phyloP scores from a whole-genome alignment of 305 asterid genomes.

The Fraxinus albicans region DNA sequence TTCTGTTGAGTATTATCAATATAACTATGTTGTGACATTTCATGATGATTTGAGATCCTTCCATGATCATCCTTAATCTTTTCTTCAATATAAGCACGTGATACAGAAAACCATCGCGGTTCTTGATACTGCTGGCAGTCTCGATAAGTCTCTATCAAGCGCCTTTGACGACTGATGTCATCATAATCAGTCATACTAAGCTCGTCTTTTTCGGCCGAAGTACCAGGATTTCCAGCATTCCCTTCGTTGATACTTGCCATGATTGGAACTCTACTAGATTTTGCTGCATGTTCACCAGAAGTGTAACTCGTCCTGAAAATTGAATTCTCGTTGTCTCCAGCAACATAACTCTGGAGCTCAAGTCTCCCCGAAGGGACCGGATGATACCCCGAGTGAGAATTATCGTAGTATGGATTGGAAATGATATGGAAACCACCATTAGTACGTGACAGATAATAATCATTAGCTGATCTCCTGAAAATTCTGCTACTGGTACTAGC shows the following conservation, averaged over 20 bases:
- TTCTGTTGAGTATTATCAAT: slow-evolving; percentile 18
- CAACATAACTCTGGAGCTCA: slow-evolving; percentile 62
- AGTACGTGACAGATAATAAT: slow-evolving; percentile 51
- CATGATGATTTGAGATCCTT: neutral
- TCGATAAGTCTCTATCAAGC: slow-evolving; percentile 38
- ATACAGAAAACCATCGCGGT: slow-evolving; percentile 54
- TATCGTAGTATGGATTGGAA: slow-evolving; percentile 29
- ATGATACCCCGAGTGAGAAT: slow-evolving; percentile 39
- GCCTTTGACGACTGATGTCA: slow-evolving; percentile 40
- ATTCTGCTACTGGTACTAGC: slow-evolving; percentile 37
- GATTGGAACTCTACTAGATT: slow-evolving; percentile 20
- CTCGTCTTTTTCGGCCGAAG: slow-evolving; percentile 35
- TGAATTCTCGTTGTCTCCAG: slow-evolving; percentile 30
- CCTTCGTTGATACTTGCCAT: slow-evolving; percentile 32
- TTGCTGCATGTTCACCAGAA: slow-evolving; percentile 24
- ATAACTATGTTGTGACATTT: neutral
- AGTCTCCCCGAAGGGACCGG: slow-evolving; percentile 43
- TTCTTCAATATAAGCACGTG: slow-evolving; percentile 42
- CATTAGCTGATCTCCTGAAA: slow-evolving; percentile 63
- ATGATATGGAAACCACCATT: slow-evolving; percentile 32
- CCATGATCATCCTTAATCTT: slow-evolving; percentile 8
- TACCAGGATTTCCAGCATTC: slow-evolving; percentile 25
- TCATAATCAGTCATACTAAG: slow-evolving; percentile 34
- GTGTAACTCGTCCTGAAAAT: slow-evolving; percentile 21
- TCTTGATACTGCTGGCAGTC: slow-evolving; percentile 31